phyloP scores from a whole-genome alignment of 345 rosid species.

The Syzygium jambos region DNA sequence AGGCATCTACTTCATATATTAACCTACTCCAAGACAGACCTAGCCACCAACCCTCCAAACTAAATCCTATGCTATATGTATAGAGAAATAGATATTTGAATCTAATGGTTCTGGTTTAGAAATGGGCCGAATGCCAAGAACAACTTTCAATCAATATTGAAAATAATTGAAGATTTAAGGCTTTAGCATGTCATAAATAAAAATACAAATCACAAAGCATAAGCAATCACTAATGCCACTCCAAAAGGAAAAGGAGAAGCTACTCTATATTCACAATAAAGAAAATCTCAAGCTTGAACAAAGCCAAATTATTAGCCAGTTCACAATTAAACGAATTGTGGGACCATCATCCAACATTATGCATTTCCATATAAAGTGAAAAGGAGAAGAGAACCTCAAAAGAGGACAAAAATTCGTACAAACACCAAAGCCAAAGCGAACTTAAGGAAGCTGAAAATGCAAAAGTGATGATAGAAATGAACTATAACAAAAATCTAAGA shows the following conservation, averaged over 20 bases:
- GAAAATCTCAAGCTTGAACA: not conserved
- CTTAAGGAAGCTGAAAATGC: not conserved
- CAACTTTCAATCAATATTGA: not conserved
- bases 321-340: not conserved
- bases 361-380: not conserved
- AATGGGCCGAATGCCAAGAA: not conserved
- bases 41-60: not conserved
- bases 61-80: not conserved
- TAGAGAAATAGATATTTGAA: not conserved
- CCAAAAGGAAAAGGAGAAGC: not conserved
- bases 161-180: not conserved
- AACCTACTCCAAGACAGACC: not conserved
- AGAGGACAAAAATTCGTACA: not conserved
- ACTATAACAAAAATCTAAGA: not conserved
- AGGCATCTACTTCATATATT: not conserved
- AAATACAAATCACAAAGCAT: not conserved
- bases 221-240: not conserved
- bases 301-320: not conserved
- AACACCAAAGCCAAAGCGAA: not conserved
- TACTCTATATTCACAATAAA: not conserved
- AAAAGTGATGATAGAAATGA: not conserved
- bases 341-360: not conserved
- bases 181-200: not conserved
- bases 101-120: not conserved
- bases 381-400: not conserved